Evolutionary conservation across 441 rosid genomes (phyloP), one percentile per base, ranked within the genome.

Genomic region (Biscutella laevigata): DNA sequence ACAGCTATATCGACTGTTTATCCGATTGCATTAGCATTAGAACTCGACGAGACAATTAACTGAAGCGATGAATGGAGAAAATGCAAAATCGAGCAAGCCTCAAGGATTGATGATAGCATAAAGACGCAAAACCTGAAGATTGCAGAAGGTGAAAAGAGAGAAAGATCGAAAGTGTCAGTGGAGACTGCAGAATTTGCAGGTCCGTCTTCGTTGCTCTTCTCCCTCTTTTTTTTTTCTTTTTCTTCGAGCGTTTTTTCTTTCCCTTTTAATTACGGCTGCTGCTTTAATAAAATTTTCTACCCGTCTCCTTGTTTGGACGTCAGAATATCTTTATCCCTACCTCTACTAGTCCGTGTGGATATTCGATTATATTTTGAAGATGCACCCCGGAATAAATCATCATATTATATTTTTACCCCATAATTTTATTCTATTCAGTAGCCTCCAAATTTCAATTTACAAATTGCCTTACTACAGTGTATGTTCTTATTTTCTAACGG

Each of bases 151-250:
- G 54, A 56, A n/a, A 19, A 13, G 28, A 30, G 45, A 50, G 55
- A 48, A 28, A 45, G 60, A 68, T 56, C 58, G 33, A 49, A 35
- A 62, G 72, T 62, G 64, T 48, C 56, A 49, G 63, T 61, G 59
- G 55, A 68, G 60, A 34, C 68, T 62, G 59, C 38, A 36, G 51
- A 45, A 56, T 61, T 61, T 58, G 68, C 72, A 48, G 62, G 68
- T 50, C 50, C 67, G 59, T 57, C 72, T 62, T 62, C 68, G 58
- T 49, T 61, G 28, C 50, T 43, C 67, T 35, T 64, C 64, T 35
- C 58, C 42, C 41, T 48, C 26, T 58, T 19, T 46, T 39, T 35
- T 20, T 51, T 21, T 50, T 40, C 17, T 7, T 42, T 26, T 34
- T 11, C 42, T 56, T 55, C 37, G 53, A 42, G 24, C 60, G 45